phyloP scores from a whole-genome alignment of 495 filamentous ascomycete species.

The Daldinia decipiens region DNA sequence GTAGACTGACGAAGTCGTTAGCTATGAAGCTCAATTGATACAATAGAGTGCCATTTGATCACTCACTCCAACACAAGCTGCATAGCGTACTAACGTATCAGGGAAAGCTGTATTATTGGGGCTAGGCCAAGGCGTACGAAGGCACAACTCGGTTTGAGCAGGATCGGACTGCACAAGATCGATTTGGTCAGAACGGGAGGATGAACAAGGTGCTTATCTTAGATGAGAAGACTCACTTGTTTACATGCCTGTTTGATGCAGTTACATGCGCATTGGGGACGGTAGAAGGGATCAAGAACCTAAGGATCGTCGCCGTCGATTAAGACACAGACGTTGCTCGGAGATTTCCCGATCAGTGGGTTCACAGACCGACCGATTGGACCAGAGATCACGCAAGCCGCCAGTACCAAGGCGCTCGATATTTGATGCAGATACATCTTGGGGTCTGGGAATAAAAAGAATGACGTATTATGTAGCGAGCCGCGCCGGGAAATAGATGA shows the following conservation, averaged over 20 bases:
- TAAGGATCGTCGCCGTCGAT: constrained; percentile 34
- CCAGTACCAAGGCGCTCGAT: constrained; percentile 22
- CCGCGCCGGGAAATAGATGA: not conserved
- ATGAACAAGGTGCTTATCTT: not conserved
- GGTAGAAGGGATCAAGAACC: constrained; percentile 33
- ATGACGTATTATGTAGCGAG: not conserved
- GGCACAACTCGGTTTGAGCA: constrained; percentile 33
- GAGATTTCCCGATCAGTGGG: not conserved
- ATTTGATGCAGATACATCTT: constrained; percentile 25
- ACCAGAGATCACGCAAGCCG: constrained; percentile 13
- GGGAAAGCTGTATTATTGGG: constrained; percentile 21
- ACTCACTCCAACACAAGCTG: constrained; percentile 32
- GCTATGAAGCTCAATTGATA: not conserved
- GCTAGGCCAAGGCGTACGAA: constrained; percentile 29
- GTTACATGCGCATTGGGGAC: constrained; percentile 33
- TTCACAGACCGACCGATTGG: constrained; percentile 2
- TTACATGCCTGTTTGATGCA: constrained; percentile 32
- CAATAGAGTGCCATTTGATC: not conserved
- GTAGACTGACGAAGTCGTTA: constrained; percentile 16
- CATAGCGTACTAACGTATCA: constrained; percentile 26
- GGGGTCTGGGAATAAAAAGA: not conserved
- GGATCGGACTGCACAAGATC: constrained; percentile 24
- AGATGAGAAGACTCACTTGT: constrained; percentile 21
- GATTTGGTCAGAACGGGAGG: not conserved
- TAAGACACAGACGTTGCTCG: constrained; percentile 24